Percentiles rank a stretch among this genome's conserved stretches.
Evolutionary conservation across 805 yeast species (phyloP).

Genomic region (Vanderwaltozyma polyspora): DNA sequence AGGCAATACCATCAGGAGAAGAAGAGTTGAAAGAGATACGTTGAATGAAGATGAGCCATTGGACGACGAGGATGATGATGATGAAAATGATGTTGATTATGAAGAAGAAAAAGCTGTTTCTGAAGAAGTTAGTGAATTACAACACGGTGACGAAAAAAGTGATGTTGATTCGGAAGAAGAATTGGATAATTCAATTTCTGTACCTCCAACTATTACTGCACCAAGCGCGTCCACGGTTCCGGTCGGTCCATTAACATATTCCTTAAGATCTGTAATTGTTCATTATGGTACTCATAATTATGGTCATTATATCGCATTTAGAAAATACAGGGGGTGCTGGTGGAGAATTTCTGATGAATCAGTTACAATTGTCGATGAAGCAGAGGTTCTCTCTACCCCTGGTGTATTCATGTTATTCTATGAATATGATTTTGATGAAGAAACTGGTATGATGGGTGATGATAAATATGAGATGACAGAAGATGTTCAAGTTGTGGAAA

Average conservation of each 20-base stretch:
- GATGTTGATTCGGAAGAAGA: conserved; percentile 9
- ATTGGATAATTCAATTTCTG: conserved; percentile 2
- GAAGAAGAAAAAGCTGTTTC: conserved; percentile 7
- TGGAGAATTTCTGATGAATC: conserved; percentile 92
- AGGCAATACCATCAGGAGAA: conserved; percentile 22
- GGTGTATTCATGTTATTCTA: conserved; percentile 92
- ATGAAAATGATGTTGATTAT: conserved; percentile 5
- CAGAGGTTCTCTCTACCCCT: conserved; percentile 68
- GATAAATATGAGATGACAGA: conserved; percentile 11
- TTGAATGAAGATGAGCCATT: neutral
- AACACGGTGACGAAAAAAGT: conserved; percentile 2
- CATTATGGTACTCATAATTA: conserved; percentile 95
- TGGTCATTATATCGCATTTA: conserved; percentile 91
- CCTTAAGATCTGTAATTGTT: conserved; percentile 73
- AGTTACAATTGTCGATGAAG: conserved; percentile 68
- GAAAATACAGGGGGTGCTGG: conserved; percentile 78
- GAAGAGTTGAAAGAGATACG: neutral
- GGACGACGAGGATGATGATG: conserved; percentile 4
- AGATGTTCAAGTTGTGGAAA: conserved; percentile 8
- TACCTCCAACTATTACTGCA: conserved; percentile 3
- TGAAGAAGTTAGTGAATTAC: conserved; percentile 7
- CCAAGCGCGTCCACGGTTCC: conserved; percentile 16
- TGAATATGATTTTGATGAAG: conserved; percentile 40
- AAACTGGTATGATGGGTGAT: conserved; percentile 22
- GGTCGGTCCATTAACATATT: conserved; percentile 44